These are phyloP conservation scores for Alternaria alternata DNA, from an alignment of 2,329 filamentous ascomycete species.

Conservation along the genomic window DNA sequence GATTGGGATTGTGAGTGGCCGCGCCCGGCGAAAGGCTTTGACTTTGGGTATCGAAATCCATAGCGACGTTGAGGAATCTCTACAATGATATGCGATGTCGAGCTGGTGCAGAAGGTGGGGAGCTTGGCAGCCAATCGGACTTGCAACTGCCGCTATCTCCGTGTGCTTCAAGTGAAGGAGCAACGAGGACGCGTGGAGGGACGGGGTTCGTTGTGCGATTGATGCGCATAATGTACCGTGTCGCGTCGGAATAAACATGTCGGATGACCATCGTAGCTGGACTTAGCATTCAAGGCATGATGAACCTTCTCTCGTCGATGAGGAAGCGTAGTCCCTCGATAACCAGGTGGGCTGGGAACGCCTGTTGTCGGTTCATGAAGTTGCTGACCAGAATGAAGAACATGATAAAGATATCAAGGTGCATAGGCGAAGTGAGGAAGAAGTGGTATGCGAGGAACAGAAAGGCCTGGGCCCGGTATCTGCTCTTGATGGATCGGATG, in stretches of 20 bases:
- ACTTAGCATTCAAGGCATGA: constrained; percentile 28
- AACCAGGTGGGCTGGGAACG: constrained; percentile 38
- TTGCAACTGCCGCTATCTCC: constrained; percentile 28
- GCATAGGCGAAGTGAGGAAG: constrained; percentile 41
- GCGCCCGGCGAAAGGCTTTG: constrained; percentile 49
- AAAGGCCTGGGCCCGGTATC: constrained; percentile 44
- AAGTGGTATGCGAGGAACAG: constrained; percentile 46
- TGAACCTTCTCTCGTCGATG: constrained; percentile 37
- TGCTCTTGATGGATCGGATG: constrained; percentile 39
- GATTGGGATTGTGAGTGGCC: constrained; percentile 50
- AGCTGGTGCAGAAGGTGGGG: constrained; percentile 35
- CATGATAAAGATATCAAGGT: constrained; percentile 45
- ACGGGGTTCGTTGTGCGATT: not conserved
- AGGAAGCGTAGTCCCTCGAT: constrained; percentile 39
- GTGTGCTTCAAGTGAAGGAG: constrained; percentile 14
- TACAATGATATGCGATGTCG: constrained; percentile 15
- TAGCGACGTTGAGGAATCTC: constrained; percentile 24
- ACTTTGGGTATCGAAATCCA: constrained; percentile 48
- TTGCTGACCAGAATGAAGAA: constrained; percentile 49
- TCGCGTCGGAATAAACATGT: not conserved
- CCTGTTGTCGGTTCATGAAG: constrained; percentile 45
- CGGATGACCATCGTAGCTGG: not conserved
- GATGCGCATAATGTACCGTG: not conserved
- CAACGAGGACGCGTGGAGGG: not conserved
- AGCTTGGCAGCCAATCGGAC: constrained; percentile 41